A percentile compares a stretch with the other conserved stretches of the same genome.
phyloP scores from a whole-genome alignment of 345 rosid genomes.

The Melaleuca quinquenervia region DNA sequence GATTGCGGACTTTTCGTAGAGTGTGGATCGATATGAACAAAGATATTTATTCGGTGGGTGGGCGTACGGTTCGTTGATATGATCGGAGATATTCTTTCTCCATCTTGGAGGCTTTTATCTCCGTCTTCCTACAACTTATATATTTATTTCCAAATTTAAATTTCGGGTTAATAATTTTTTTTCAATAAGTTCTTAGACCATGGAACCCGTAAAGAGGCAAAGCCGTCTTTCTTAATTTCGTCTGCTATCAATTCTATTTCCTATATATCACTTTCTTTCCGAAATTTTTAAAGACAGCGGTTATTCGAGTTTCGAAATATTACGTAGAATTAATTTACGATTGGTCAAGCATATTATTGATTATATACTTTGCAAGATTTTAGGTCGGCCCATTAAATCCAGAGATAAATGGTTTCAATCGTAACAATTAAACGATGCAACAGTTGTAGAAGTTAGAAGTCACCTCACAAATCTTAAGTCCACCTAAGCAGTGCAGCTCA shows the following conservation, averaged over 20 bases:
- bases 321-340: rapidly evolving
- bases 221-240: not conserved
- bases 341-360: not conserved
- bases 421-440: not conserved
- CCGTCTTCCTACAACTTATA: not conserved
- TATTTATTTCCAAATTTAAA: not conserved
- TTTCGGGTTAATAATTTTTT: not conserved
- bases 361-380: not conserved
- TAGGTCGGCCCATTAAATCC: rapidly evolving
- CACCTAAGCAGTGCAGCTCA: not conserved
- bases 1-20: too few species aligned
- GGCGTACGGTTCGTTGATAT: not conserved
- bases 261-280: not conserved
- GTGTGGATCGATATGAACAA: too few species aligned
- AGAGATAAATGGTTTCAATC: not conserved
- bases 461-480: not conserved
- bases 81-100: not conserved
- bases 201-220: not conserved
- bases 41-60: not conserved
- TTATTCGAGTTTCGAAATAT: not conserved
- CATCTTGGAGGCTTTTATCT: not conserved
- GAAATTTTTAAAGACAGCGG: not conserved
- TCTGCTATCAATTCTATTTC: not conserved
- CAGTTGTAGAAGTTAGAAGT: not conserved
- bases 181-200: not conserved